A percentile compares a stretch with the other conserved stretches of the same genome.
Conservation (phyloP, 345 rosid genomes). For the Melaleuca quinquenervia region DNA sequence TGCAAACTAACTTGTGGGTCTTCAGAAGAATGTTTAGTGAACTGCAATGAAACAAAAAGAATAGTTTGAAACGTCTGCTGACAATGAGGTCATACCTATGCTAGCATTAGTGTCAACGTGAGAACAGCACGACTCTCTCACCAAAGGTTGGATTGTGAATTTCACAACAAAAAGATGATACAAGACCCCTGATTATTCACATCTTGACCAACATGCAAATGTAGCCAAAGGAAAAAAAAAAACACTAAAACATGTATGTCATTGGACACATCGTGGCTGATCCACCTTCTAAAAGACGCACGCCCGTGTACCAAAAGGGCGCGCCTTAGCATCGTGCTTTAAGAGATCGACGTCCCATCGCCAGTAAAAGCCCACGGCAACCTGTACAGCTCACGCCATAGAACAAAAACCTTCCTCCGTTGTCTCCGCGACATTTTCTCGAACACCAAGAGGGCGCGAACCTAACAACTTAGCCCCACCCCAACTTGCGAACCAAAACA, state of each 20-base stretch:
- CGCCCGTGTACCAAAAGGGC: neutral
- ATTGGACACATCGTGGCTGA: neutral
- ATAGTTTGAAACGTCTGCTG: neutral
- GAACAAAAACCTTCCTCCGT: neutral
- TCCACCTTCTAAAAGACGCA: neutral
- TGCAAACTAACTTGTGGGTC: neutral
- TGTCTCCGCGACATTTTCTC: neutral
- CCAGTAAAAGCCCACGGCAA: neutral
- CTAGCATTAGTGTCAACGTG: neutral
- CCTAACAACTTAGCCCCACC: neutral
- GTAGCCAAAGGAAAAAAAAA: neutral
- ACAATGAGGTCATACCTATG: neutral
- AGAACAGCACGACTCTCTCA: neutral
- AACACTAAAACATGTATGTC: neutral
- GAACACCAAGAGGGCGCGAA: neutral
- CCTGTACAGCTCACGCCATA: neutral
- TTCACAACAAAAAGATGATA: neutral
- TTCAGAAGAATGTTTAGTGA: neutral
- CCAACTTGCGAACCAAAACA: neutral
- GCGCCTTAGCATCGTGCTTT: neutral
- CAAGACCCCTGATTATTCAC: neutral
- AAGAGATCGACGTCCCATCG: neutral
- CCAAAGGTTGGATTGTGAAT: neutral
- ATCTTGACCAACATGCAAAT: neutral
- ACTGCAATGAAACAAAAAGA: neutral